Conservation (phyloP, 2,329 filamentous ascomycete genomes). For the Bipolaris sorokiniana region DNA sequence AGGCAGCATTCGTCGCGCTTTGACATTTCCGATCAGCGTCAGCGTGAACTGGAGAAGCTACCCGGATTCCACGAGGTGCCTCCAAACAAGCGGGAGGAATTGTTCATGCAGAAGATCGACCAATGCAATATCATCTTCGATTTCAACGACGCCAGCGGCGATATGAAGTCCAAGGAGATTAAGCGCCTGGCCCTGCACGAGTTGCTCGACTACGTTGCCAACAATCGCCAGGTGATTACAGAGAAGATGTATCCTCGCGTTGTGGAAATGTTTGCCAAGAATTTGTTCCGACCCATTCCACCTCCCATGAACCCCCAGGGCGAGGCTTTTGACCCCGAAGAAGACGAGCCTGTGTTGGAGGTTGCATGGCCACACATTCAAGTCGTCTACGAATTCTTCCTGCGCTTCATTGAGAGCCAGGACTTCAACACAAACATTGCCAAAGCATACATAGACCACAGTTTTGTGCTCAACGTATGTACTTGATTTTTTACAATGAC, state of each 20-base stretch:
- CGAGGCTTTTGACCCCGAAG: slow-evolving; percentile 97
- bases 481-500: not conserved
- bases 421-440: slow-evolving; percentile 99
- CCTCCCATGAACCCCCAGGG: slow-evolving; percentile 97
- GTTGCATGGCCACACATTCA: slow-evolving; percentile 99
- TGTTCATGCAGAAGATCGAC: slow-evolving; percentile 99
- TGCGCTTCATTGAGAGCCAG: slow-evolving; percentile 98
- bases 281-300: slow-evolving; percentile 94
- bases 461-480: slow-evolving; percentile 82
- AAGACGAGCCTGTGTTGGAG: slow-evolving; percentile 96
- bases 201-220: slow-evolving; percentile 95
- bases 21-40: slow-evolving; percentile 89
- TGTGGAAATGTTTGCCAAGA: slow-evolving; percentile 99
- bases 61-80: slow-evolving; percentile 98
- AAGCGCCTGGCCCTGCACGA: slow-evolving; percentile 96
- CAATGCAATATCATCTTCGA: slow-evolving; percentile 99
- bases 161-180: slow-evolving; percentile 99
- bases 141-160: slow-evolving; percentile 96
- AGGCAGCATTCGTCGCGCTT: slow-evolving; percentile 97
- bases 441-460: slow-evolving; percentile 98
- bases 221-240: slow-evolving; percentile 97
- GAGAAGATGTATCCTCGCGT: slow-evolving; percentile 99
- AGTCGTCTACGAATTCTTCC: slow-evolving; percentile 99
- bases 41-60: slow-evolving; percentile 92
- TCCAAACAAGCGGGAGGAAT: slow-evolving; percentile 89